Evolutionary conservation across 345 rosid genomes (phyloP).

Genomic region (Murraya paniculata): DNA sequence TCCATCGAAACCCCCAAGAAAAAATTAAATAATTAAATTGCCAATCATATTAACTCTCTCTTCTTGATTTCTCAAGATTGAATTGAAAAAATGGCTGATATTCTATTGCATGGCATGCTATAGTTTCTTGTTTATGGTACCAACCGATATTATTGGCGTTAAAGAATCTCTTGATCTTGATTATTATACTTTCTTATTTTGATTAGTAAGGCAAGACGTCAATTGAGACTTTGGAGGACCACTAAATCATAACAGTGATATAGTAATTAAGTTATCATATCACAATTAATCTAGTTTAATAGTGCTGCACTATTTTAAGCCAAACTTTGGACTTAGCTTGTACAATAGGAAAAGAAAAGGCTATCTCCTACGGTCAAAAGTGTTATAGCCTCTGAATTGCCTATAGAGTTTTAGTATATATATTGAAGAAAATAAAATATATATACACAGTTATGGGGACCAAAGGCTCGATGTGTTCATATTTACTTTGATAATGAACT

Average conservation of each 20-base stretch:
- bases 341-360: slow-evolving; percentile 41
- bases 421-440: not conserved
- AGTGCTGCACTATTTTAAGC: not conserved
- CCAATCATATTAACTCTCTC: no score
- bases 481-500: not conserved
- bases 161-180: not conserved
- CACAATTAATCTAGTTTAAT: slow-evolving; percentile 6
- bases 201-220: not conserved
- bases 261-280: slow-evolving; percentile 42
- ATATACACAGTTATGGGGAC: slow-evolving; percentile 16
- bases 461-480: not conserved
- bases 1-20: no score
- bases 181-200: not conserved
- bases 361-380: slow-evolving; percentile 35
- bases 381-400: slow-evolving; percentile 25
- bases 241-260: slow-evolving; percentile 58
- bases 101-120: no score
- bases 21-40: no score
- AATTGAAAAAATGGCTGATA: not conserved
- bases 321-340: slow-evolving; percentile 21
- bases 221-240: slow-evolving; percentile 37
- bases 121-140: not conserved
- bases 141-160: not conserved
- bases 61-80: no score
- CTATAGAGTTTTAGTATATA: not conserved